phyloP scores from a whole-genome alignment of 805 yeast species.

The Pichia thaimueangensis region DNA sequence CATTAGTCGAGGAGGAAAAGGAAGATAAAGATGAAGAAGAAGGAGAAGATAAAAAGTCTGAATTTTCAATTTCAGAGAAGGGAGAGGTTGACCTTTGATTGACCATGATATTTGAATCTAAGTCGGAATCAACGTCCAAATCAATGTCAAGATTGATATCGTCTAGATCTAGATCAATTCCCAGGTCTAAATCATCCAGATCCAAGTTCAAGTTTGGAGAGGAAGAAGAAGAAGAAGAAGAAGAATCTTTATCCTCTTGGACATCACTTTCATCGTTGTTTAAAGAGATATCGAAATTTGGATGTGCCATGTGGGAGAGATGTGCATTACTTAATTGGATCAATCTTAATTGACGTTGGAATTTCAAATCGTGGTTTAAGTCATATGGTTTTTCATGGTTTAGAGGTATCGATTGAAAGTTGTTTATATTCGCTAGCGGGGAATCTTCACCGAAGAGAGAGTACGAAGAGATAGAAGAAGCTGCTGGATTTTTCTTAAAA shows the following conservation, averaged over 20 bases:
- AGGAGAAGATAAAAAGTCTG: too few relatives aligned
- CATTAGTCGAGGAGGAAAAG: neutral
- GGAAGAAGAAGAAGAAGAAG: too few relatives aligned
- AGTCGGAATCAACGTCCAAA: neutral
- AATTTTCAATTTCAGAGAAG: neutral
- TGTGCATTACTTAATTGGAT: constrained; percentile 7
- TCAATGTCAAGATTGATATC: neutral
- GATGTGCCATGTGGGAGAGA: constrained; percentile 5
- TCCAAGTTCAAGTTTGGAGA: neutral
- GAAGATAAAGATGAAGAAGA: too few relatives aligned
- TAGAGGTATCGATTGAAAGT: neutral
- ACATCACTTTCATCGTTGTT: neutral
- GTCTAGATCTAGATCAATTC: too few relatives aligned
- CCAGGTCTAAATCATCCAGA: neutral
- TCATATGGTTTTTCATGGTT: constrained; percentile 6
- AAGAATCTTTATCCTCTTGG: neutral
- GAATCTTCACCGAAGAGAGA: constrained; percentile 6
- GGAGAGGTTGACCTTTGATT: neutral
- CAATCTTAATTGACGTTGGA: constrained; percentile 6
- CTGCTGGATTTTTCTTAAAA: neutral
- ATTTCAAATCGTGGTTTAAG: constrained; percentile 6
- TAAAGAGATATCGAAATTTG: neutral
- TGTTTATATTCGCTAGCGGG: constrained; percentile 5
- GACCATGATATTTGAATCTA: neutral
- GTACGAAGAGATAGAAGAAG: neutral